Evolutionary conservation across 495 filamentous ascomycete genomes (phyloP).

Genomic region (Aspergillus indologenus): DNA sequence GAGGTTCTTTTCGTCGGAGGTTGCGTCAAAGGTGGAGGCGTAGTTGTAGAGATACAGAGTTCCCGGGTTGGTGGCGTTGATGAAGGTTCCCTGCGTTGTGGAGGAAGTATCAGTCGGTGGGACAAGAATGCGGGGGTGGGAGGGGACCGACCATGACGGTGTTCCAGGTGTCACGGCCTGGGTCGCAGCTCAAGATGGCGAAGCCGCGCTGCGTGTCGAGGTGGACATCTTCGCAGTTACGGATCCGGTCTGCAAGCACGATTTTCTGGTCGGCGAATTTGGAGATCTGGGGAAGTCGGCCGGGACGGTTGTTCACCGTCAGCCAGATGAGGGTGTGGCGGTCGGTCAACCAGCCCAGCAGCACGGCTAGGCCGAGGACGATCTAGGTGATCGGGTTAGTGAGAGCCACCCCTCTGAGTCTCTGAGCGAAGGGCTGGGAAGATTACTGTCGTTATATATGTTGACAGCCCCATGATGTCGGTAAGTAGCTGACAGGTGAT

Average conservation of each 20-base stretch:
- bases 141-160: slow-evolving; percentile 44
- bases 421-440: not conserved
- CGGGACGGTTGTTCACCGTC: slow-evolving; percentile 23
- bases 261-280: slow-evolving; percentile 26
- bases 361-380: not conserved
- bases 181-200: slow-evolving; percentile 42
- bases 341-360: not conserved
- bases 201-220: slow-evolving; percentile 32
- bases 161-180: slow-evolving; percentile 45
- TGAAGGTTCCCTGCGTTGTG: not conserved
- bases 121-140: too few species aligned
- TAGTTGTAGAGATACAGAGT: slow-evolving; percentile 38
- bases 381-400: not conserved
- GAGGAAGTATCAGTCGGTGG: too few species aligned
- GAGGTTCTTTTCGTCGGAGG: slow-evolving; percentile 21
- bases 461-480: not conserved
- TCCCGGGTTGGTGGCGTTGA: slow-evolving; percentile 19
- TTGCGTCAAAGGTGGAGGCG: slow-evolving; percentile 14
- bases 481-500: not conserved
- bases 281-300: slow-evolving; percentile 24
- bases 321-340: not conserved
- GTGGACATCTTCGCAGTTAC: slow-evolving; percentile 47
- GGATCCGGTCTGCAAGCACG: slow-evolving; percentile 35
- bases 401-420: too few species aligned
- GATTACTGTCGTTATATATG: not conserved